Base-by-base conservation (phyloP, 345 rosid species). In the Rhodamnia argentea region DNA sequence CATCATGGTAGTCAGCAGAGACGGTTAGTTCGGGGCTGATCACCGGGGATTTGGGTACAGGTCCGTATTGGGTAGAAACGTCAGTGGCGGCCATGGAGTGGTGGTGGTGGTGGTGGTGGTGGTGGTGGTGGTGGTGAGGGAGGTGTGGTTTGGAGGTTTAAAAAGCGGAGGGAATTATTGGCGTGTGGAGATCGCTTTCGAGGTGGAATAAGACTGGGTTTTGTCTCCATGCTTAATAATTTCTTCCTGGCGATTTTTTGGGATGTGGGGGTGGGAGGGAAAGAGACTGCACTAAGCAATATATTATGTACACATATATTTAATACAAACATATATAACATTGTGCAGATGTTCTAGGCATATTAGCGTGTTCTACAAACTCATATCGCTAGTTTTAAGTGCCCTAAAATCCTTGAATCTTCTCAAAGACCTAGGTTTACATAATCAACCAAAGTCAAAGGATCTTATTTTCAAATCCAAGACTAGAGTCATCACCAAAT, bases 61-160 rank as follows among this genome's bases (percentile, higher is more conserved):
- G 92, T 86, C 89, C 93, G 57, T 95, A 98, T 47, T 94, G 90
- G 84, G 96, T 26, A 70, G 96, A 27, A 76, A 92, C 88, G 62
- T 96, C 96, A 84, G 93, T 95, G 23, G 98, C 56, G 42, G 23
- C 27, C 83, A 81, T 76, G 78, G 78, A 64, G 23, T 11, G 78
- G 23, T 8, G 44, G 44, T 42, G 44, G 44, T 42, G 44, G 44
- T 40, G 42, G 42, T 40, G 75, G 40, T 14, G 75, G 40, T 6
- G 74, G 40, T 5, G 42, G 57, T 15, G 76, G 44, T 32, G 44
- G 40, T 27, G 75, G 8, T 10, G 75, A 62, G 40, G 78, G 78
- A 18, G 78, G 6, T 9, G 78, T 18, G 44, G 78, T 32, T 64
- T 22, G 78, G 44, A 20, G 24, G 13, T 32, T 64, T 32, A 32